Base-by-base conservation (phyloP, 2,329 filamentous ascomycete species). In the Atkinsonella hypoxylon region DNA sequence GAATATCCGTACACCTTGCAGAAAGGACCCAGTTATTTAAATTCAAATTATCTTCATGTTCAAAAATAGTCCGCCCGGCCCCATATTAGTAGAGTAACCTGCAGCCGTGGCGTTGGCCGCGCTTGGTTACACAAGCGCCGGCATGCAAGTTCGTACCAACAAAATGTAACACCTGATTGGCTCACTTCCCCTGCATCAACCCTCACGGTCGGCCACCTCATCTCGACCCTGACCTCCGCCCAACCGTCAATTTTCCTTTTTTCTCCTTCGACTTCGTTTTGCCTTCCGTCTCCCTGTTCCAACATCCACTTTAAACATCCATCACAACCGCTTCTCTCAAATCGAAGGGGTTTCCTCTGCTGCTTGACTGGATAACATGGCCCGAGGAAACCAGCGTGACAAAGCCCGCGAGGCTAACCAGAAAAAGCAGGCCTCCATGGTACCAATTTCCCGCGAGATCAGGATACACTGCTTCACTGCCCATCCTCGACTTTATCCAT, bases 371-470 rank as follows among this genome's bases (percentile, higher is more conserved):
- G 48, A 32, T 15, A 26, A 18, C 39, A 97, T 97, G 91, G 83
- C 91, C 60, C 88, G 91, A 69, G 91, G 91, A 60, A 97, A 97
- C 70, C 91, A 97, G 77, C 86, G 91, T 64, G 90, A 97, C 57
- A 89, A 91, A 75, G 85, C 87, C 62, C 86, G 91, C 56, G 87
- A 91, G 72, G 93, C 91, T 74, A 88, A 82, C 69, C 78, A 82
- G 63, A 91, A 94, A 76, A 50, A 50, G 48, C 13, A 38, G 48
- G 48, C 48, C 18, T 31, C 48, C 41, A 45, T 39, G 42, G 48
- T 45, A 45, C 42, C 42, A 32, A 26, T 38, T 1, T 12, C 22
- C 13, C 40, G 12, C 39, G 31, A 10, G 5, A 22, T 17, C 22
- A 5, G 2, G 26, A 26, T 26, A 26, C 26, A 5, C 26, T 26